Evolutionary conservation across 2,329 filamentous ascomycete genomes (phyloP).

Genomic region (Curvularia hawaiiensis): DNA sequence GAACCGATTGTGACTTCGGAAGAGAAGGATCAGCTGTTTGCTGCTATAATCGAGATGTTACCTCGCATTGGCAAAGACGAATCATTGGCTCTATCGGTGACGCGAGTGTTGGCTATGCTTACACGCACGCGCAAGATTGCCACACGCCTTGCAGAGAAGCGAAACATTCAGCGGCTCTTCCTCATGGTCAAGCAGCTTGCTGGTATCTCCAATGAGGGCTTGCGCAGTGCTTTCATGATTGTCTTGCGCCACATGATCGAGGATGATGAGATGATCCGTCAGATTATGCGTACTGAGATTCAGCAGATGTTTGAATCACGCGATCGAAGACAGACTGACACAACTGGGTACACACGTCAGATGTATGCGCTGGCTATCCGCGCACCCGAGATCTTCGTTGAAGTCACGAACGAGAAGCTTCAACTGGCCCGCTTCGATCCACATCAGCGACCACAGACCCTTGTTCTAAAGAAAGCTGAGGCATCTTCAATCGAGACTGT

Average conservation of each 20-base stretch:
- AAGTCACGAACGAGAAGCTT: slow-evolving; percentile 83
- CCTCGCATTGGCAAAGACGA: slow-evolving; percentile 89
- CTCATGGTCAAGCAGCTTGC: slow-evolving; percentile 94
- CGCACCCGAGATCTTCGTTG: slow-evolving; percentile 82
- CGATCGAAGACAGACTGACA: slow-evolving; percentile 63
- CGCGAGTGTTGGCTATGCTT: slow-evolving; percentile 83
- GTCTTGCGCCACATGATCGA: slow-evolving; percentile 92
- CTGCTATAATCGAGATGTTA: slow-evolving; percentile 79
- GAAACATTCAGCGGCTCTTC: slow-evolving; percentile 87
- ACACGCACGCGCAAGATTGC: slow-evolving; percentile 80
- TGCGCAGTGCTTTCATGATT: slow-evolving; percentile 79
- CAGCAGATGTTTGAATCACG: slow-evolving; percentile 71
- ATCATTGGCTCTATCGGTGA: slow-evolving; percentile 78
- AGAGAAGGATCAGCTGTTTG: slow-evolving; percentile 73
- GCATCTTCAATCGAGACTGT: slow-evolving; percentile 24
- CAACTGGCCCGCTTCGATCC: slow-evolving; percentile 70
- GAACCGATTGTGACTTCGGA: slow-evolving; percentile 67
- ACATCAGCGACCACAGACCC: slow-evolving; percentile 57
- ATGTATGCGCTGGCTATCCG: slow-evolving; percentile 81
- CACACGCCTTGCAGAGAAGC: slow-evolving; percentile 79
- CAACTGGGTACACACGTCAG: slow-evolving; percentile 73
- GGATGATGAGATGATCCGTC: slow-evolving; percentile 86
- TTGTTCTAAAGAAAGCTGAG: slow-evolving; percentile 59
- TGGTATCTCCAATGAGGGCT: slow-evolving; percentile 74
- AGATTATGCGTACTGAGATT: slow-evolving; percentile 92